These are phyloP conservation scores for Ganoderma boninense DNA, from an alignment of 1,284 basidiomycete genomes.

Conservation along the genomic window DNA sequence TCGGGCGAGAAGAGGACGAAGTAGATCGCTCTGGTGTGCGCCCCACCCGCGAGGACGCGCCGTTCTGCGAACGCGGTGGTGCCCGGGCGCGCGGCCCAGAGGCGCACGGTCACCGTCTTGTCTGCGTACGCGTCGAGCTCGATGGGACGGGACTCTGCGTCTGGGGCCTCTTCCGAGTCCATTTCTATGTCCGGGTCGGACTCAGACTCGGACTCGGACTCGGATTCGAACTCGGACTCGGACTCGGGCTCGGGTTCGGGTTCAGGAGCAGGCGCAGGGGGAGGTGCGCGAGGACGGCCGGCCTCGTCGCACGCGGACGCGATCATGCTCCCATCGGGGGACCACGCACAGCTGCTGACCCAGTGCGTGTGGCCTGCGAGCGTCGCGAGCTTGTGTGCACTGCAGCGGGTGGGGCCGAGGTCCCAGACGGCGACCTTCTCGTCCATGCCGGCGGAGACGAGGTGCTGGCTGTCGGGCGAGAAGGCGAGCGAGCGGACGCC, in stretches of 20 bases:
- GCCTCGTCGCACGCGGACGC: not conserved
- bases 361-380: not conserved
- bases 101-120: not conserved
- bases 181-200: not conserved
- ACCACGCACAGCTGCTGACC: constrained; percentile 3
- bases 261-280: too few species aligned
- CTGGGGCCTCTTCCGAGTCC: not conserved
- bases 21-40: not conserved
- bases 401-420: not conserved
- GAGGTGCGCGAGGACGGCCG: not conserved
- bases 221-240: not conserved
- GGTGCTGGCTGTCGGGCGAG: not conserved
- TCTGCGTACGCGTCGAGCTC: constrained; percentile 2
- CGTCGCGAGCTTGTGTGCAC: not conserved
- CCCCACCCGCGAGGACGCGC: not conserved
- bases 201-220: not conserved
- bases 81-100: not conserved
- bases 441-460: constrained; percentile 5
- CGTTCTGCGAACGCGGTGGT: not conserved
- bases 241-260: too few species aligned
- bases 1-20: constrained; percentile 1
- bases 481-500: not conserved
- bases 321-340: not conserved
- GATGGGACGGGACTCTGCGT: not conserved
- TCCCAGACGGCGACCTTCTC: not conserved